Percentiles rank a stretch among this genome's conserved stretches.
Evolutionary conservation across 164 flowering plant species (phyloP).

Genomic region (Dillenia turbinata): DNA sequence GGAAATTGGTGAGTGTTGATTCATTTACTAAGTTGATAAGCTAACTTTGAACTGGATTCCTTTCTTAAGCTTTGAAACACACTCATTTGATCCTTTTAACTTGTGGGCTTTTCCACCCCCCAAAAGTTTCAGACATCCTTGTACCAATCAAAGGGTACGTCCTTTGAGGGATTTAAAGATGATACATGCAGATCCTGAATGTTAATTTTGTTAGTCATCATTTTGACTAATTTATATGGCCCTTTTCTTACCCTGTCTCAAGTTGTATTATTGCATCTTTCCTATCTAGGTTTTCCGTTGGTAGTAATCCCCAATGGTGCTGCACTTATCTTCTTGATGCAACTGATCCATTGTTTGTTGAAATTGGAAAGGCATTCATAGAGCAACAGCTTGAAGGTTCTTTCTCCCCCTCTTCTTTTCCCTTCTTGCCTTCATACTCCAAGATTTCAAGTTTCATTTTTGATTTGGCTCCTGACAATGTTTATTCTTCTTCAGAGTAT

Average conservation of each 20-base stretch:
- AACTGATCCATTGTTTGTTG: constrained; percentile 70
- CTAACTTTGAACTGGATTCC: too few relatives aligned
- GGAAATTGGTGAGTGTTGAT: constrained; percentile 58
- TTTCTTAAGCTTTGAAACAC: too few relatives aligned
- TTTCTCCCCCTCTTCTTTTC: neutral
- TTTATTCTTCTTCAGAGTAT: constrained; percentile 46
- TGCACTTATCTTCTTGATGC: constrained; percentile 89
- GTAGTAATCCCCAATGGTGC: constrained; percentile 56
- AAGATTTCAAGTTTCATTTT: neutral
- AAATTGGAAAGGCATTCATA: constrained; percentile 70
- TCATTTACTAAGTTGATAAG: too few relatives aligned
- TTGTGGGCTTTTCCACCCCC: too few relatives aligned
- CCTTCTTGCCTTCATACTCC: neutral
- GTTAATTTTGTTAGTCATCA: too few relatives aligned
- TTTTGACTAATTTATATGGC: too few relatives aligned
- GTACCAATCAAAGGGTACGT: too few relatives aligned
- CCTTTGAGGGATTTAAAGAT: too few relatives aligned
- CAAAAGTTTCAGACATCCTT: too few relatives aligned
- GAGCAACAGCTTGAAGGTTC: constrained; percentile 59
- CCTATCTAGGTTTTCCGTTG: constrained; percentile 57
- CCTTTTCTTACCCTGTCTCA: neutral
- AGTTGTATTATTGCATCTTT: neutral
- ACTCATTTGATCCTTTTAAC: too few relatives aligned
- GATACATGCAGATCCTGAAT: too few relatives aligned
- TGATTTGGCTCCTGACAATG: neutral